A percentile compares a stretch with the other conserved stretches of the same genome.
phyloP scores from a whole-genome alignment of 176 grass and related monocot genomes.

The Aegilops sharonensis region DNA sequence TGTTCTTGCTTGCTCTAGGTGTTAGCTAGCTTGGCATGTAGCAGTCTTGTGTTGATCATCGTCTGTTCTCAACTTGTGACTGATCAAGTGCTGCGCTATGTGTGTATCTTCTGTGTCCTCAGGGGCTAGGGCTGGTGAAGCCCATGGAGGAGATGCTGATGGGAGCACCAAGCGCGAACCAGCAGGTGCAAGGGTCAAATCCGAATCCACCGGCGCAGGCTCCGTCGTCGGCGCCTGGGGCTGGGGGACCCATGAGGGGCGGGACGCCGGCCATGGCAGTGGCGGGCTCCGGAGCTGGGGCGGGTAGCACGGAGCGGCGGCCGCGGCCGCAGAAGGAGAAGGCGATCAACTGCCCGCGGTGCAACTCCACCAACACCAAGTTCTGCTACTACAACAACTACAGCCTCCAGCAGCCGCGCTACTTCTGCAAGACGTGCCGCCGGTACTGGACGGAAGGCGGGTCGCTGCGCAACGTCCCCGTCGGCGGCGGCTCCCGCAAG shows the following conservation, averaged over 20 bases:
- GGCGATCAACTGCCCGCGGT: slow-evolving; percentile 92
- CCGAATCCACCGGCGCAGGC: slow-evolving; percentile 15
- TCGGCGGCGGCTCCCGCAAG: slow-evolving; percentile 90
- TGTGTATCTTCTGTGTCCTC: slow-evolving; percentile 20
- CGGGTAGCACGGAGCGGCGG: slow-evolving; percentile 51
- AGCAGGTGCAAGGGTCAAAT: slow-evolving; percentile 26
- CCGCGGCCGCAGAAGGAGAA: slow-evolving; percentile 81
- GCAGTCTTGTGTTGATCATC: slow-evolving; percentile 4
- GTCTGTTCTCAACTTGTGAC: slow-evolving; percentile 15
- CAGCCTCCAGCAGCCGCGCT: slow-evolving; percentile 92
- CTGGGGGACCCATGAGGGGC: slow-evolving; percentile 15
- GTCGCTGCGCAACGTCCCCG: slow-evolving; percentile 87
- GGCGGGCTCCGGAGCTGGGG: neutral
- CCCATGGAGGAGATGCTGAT: slow-evolving; percentile 84
- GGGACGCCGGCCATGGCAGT: neutral
- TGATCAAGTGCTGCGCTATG: slow-evolving; percentile 37
- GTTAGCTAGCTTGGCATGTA: slow-evolving; percentile 17
- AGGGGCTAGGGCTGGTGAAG: slow-evolving; percentile 73
- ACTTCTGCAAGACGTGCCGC: slow-evolving; percentile 98
- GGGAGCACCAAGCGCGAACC: slow-evolving; percentile 27
- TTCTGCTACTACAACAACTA: slow-evolving; percentile 99
- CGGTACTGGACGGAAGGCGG: slow-evolving; percentile 97
- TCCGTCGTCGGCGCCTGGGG: neutral
- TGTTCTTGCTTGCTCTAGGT: slow-evolving; percentile 45
- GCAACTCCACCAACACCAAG: slow-evolving; percentile 96